Conservation (phyloP, 2,329 filamentous ascomycete genomes). For the Penicillium sp. region DNA sequence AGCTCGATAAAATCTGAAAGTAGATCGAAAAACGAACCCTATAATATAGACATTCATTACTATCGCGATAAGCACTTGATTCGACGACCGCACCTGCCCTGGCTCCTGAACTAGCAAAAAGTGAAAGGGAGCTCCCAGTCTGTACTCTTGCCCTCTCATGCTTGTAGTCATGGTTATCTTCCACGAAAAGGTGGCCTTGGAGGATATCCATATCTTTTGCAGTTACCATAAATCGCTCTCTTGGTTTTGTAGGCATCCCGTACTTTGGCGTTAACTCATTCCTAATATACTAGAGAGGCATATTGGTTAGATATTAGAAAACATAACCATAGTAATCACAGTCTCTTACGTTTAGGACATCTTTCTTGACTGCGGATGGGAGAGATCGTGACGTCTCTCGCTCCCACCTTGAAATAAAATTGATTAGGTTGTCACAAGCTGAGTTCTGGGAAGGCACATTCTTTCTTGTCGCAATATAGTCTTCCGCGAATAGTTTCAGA, state of each 20-base stretch:
- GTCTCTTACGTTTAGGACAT: conserved; percentile 18
- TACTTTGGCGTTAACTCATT: conserved; percentile 10
- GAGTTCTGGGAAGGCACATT: conserved; percentile 7
- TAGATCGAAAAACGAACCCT: conserved; percentile 5
- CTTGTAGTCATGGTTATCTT: conserved; percentile 11
- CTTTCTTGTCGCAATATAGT: no score
- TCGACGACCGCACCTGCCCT: conserved; percentile 16
- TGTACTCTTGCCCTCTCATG: conserved; percentile 12
- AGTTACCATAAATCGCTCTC: conserved; percentile 4
- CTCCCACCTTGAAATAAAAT: conserved; percentile 14
- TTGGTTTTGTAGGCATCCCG: conserved; percentile 10
- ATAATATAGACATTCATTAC: conserved; percentile 22
- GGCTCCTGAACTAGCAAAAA: conserved; percentile 9
- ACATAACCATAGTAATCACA: no score
- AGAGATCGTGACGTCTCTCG: conserved; percentile 12
- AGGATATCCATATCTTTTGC: conserved; percentile 17
- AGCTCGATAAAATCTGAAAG: no score
- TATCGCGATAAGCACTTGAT: conserved; percentile 16
- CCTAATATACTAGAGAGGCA: conserved; percentile 12
- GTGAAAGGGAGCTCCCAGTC: conserved; percentile 2
- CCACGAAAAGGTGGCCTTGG: conserved; percentile 1
- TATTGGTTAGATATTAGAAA: no score
- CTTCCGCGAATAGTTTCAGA: conserved; percentile 14
- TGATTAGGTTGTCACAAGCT: conserved; percentile 5
- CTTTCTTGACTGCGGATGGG: conserved; percentile 6